These are phyloP conservation scores for Gnaphalium uliginosum DNA, from an alignment of 129 eudicot genomes.

Conservation along the genomic window DNA sequence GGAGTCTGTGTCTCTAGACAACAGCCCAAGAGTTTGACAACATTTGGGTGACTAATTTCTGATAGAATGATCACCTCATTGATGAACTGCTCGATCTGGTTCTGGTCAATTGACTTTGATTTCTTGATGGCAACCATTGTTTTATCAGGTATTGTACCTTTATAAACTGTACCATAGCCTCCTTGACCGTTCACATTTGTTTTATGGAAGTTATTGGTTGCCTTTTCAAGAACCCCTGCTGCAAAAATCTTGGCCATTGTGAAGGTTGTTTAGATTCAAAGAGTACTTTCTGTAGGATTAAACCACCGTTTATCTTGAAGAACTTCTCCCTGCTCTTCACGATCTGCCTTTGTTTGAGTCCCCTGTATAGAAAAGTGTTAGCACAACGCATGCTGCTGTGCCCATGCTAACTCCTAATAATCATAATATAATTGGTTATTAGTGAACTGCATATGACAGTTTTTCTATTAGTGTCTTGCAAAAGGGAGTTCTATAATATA, in stretches of 20 bases:
- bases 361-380: slow-evolving; percentile 21
- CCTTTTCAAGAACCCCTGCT: slow-evolving; percentile 4
- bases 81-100: slow-evolving; percentile 31
- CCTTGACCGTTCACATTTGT: slow-evolving; percentile 12
- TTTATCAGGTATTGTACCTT: slow-evolving; percentile 17
- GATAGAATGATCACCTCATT: slow-evolving; percentile 31
- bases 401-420: slow-evolving; percentile 26
- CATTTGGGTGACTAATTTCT: slow-evolving; percentile 28
- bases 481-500: neutral
- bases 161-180: slow-evolving; percentile 29
- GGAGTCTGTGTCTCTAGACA: slow-evolving; percentile 32
- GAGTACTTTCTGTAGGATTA: slow-evolving; percentile 34
- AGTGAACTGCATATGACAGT: neutral
- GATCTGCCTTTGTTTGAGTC: slow-evolving; percentile 28
- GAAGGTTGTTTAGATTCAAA: slow-evolving; percentile 14
- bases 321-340: slow-evolving; percentile 28
- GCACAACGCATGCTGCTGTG: slow-evolving; percentile 6
- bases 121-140: slow-evolving; percentile 23
- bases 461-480: neutral
- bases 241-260: slow-evolving; percentile 25
- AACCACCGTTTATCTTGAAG: slow-evolving; percentile 29
- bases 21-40: slow-evolving; percentile 30
- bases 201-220: slow-evolving; percentile 16
- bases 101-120: slow-evolving; percentile 14
- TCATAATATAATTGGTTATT: neutral